Conservation (phyloP, 805 yeast genomes). For the Lipomyces sp. region DNA sequence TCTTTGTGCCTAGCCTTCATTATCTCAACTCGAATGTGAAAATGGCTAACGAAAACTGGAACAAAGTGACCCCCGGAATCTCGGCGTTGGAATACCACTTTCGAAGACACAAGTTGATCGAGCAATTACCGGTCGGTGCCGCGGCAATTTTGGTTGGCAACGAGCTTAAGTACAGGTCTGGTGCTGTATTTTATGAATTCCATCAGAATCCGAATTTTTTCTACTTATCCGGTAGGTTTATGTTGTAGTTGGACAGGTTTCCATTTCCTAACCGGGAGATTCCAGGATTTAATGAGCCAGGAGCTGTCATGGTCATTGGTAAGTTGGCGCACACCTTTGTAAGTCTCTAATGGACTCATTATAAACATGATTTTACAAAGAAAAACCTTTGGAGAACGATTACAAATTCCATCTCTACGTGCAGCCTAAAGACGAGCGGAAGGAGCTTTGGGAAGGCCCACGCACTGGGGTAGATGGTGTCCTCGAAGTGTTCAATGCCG, state of each 20-base stretch:
- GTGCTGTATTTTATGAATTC: constrained; percentile 88
- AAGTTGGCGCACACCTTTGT: constrained; percentile 37
- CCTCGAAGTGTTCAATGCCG: constrained; percentile 84
- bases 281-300: constrained; percentile 39
- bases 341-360: not conserved
- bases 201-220: constrained; percentile 89
- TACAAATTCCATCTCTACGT: constrained; percentile 75
- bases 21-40: not conserved
- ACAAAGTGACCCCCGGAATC: constrained; percentile 77
- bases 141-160: constrained; percentile 77
- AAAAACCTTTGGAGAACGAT: constrained; percentile 49
- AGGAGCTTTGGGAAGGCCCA: constrained; percentile 95
- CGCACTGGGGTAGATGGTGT: constrained; percentile 88
- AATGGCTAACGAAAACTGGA: not conserved
- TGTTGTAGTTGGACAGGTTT: not conserved
- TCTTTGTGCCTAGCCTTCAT: not conserved
- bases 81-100: constrained; percentile 78
- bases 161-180: constrained; percentile 77
- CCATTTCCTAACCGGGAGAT: not conserved
- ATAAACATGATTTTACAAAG: constrained; percentile 44
- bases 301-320: constrained; percentile 52
- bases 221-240: constrained; percentile 83
- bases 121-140: constrained; percentile 62
- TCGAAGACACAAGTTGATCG: constrained; percentile 66
- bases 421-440: constrained; percentile 75